These are phyloP conservation scores for Mallotus nudiflorus DNA, from an alignment of 345 rosid species.

Conservation along the genomic window DNA sequence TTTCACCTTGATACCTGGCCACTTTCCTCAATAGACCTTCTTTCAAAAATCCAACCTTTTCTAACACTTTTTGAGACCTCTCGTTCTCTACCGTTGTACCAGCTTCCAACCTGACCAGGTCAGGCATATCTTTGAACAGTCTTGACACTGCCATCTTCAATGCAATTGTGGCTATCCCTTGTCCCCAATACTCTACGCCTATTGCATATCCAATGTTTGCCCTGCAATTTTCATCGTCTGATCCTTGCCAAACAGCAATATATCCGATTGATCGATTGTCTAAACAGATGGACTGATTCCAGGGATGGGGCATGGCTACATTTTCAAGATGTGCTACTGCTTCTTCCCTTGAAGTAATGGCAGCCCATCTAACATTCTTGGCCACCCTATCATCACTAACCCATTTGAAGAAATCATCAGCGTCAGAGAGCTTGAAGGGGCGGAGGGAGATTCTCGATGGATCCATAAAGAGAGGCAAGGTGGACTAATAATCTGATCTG, in stretches of 20 bases:
- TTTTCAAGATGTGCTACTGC: conserved; percentile 32
- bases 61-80: conserved; percentile 59
- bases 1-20: conserved; percentile 39
- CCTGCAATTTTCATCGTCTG: conserved; percentile 38
- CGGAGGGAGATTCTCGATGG: conserved; percentile 47
- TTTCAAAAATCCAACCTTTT: conserved; percentile 57
- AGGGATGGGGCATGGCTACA: conserved; percentile 40
- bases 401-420: conserved; percentile 49
- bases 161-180: conserved; percentile 37
- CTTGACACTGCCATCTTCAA: conserved; percentile 35
- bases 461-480: conserved; percentile 18
- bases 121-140: conserved; percentile 31
- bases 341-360: conserved; percentile 37
- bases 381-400: conserved; percentile 41
- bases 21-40: conserved; percentile 64
- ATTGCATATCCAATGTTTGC: conserved; percentile 41
- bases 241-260: conserved; percentile 34
- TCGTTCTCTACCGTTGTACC: conserved; percentile 49
- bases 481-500: too few relatives aligned
- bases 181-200: conserved; percentile 45
- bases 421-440: conserved; percentile 45
- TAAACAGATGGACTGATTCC: conserved; percentile 49
- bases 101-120: conserved; percentile 55
- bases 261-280: conserved; percentile 46
- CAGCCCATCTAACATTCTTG: conserved; percentile 42